These are phyloP conservation scores for Ampelocalamus luodianensis DNA, from an alignment of 176 grass and related monocot genomes.

Conservation along the genomic window DNA sequence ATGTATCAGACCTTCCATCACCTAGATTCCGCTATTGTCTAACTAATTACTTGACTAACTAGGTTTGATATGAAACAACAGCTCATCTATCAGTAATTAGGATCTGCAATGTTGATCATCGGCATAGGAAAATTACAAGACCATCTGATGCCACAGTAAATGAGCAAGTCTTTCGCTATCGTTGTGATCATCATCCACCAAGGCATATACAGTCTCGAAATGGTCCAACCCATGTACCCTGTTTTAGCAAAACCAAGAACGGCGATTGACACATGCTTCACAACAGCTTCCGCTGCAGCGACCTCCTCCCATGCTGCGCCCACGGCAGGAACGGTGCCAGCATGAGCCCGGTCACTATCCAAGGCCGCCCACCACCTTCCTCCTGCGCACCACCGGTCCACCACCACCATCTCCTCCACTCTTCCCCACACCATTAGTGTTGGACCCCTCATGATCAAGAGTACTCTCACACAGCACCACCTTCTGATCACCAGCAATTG, in stretches of 20 bases:
- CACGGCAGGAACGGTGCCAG: constrained; percentile 8
- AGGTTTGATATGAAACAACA: constrained; percentile 7
- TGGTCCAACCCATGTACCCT: not conserved
- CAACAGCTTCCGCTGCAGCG: constrained; percentile 15
- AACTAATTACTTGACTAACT: not conserved
- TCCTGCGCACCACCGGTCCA: not conserved
- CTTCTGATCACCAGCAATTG: not conserved
- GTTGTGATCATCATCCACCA: constrained; percentile 18
- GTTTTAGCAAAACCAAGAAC: constrained; percentile 24
- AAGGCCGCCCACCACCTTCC: constrained; percentile 20
- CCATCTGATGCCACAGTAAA: not conserved
- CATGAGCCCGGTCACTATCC: not conserved
- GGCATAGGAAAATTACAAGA: not conserved
- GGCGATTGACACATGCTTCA: not conserved
- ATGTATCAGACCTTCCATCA: not conserved
- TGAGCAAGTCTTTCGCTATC: not conserved
- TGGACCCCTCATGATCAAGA: not conserved
- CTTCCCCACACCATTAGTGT: not conserved
- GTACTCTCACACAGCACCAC: not conserved
- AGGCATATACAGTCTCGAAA: not conserved
- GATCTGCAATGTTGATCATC: not conserved
- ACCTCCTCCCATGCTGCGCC: constrained; percentile 40
- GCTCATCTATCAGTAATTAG: not conserved
- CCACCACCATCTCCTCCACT: not conserved
- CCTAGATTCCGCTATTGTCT: not conserved